A percentile compares a stretch with the other conserved stretches of the same genome.
phyloP scores from a whole-genome alignment of 352 stramenopile species.

The Pythium rishiriense region DNA sequence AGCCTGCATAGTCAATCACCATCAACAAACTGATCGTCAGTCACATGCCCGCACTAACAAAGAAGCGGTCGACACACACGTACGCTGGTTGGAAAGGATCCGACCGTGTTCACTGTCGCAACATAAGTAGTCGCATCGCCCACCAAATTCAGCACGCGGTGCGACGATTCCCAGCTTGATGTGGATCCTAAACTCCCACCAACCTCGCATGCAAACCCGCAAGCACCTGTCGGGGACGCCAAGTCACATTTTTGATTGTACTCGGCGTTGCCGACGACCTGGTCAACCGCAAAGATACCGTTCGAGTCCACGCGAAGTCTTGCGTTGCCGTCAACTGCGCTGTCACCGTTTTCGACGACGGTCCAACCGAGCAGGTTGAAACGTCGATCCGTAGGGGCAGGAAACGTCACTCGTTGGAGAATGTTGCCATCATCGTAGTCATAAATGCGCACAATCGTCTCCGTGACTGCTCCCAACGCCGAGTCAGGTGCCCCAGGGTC shows the following conservation, averaged over 20 bases:
- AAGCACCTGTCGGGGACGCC: slow-evolving; percentile 50
- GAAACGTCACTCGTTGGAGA: slow-evolving; percentile 39
- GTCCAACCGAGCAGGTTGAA: slow-evolving; percentile 41
- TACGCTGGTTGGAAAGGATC: slow-evolving; percentile 47
- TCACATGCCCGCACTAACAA: not conserved
- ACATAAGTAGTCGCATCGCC: slow-evolving; percentile 39
- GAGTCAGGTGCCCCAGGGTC: slow-evolving; percentile 30
- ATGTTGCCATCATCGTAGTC: slow-evolving; percentile 48
- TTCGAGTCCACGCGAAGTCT: slow-evolving; percentile 49
- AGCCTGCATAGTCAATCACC: slow-evolving; percentile 25
- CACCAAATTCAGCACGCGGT: slow-evolving; percentile 40
- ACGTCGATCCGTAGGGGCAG: not conserved
- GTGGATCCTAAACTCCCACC: slow-evolving; percentile 35
- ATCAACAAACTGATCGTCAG: not conserved
- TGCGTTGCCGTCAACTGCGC: slow-evolving; percentile 5
- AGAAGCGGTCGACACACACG: not conserved
- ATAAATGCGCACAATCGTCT: slow-evolving; percentile 54
- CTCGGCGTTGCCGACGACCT: slow-evolving; percentile 54
- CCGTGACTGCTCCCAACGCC: slow-evolving; percentile 34
- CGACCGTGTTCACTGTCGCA: slow-evolving; percentile 34
- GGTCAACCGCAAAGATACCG: slow-evolving; percentile 59
- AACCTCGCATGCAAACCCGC: slow-evolving; percentile 51
- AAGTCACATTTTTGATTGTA: slow-evolving; percentile 71
- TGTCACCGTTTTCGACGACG: slow-evolving; percentile 51
- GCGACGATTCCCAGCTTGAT: slow-evolving; percentile 13